Evolutionary conservation across 345 rosid genomes (phyloP).

Genomic region (Aquilaria sinensis): DNA sequence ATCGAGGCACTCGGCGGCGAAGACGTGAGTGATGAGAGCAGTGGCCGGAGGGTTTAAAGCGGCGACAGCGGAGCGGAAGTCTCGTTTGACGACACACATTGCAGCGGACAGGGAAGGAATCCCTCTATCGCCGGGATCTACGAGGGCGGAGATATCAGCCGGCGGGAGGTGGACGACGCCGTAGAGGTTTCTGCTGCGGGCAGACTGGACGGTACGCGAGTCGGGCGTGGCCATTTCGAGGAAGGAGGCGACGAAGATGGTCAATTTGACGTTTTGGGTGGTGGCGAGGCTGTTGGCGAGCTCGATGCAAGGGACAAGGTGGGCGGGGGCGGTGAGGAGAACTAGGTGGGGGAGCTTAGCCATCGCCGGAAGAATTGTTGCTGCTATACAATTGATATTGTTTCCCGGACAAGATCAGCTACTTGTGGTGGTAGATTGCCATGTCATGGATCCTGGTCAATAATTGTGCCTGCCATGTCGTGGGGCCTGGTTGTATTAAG

Average conservation of each 20-base stretch:
- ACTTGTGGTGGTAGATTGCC: no score
- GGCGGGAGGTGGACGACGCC: conserved; percentile 21
- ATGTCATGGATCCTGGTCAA: no score
- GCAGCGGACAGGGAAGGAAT: conserved; percentile 7
- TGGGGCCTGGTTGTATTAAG: no score
- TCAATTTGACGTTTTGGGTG: conserved; percentile 20
- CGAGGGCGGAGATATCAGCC: conserved; percentile 13
- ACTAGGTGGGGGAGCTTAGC: conserved; percentile 14
- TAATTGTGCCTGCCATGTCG: no score
- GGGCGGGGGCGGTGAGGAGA: conserved; percentile 39
- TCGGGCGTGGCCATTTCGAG: conserved; percentile 9
- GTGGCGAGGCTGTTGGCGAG: conserved; percentile 30
- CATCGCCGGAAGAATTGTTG: no score
- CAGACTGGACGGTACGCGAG: conserved; percentile 7
- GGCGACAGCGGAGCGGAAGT: conserved; percentile 20
- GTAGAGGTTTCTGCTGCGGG: conserved; percentile 3
- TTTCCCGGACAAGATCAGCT: no score
- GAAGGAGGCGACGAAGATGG: conserved; percentile 22
- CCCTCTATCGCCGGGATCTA: conserved; percentile 8
- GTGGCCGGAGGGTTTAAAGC: conserved; percentile 20
- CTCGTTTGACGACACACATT: conserved; percentile 21
- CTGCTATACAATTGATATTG: no score
- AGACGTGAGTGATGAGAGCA: conserved; percentile 26
- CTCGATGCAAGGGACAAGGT: conserved; percentile 37
- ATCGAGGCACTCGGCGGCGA: conserved; percentile 24